Conservation (phyloP, 805 yeast genomes). For the Candida orba region DNA sequence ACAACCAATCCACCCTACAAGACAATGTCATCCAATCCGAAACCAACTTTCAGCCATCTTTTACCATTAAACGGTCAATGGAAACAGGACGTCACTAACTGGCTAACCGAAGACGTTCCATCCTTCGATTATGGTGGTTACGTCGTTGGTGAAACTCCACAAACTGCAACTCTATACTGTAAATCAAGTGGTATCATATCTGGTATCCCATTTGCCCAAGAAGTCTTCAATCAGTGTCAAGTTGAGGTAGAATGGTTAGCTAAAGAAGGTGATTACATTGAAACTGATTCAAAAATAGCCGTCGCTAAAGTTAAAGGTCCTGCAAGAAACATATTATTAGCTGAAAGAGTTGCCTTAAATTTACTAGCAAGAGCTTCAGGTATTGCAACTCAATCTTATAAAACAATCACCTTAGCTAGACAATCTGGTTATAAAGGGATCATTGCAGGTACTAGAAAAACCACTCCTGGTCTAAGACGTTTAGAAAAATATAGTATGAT, state of each 20-base stretch:
- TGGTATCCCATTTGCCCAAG: slow-evolving; percentile 86
- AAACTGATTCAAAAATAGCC: slow-evolving; percentile 51
- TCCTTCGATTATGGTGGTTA: slow-evolving; percentile 91
- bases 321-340: slow-evolving; percentile 67
- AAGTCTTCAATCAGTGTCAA: slow-evolving; percentile 72
- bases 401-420: slow-evolving; percentile 54
- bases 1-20: background rate
- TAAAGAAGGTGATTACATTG: slow-evolving; percentile 58
- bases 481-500: slow-evolving; percentile 91
- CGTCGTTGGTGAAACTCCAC: slow-evolving; percentile 76
- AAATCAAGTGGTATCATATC: slow-evolving; percentile 74
- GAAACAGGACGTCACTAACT: slow-evolving; percentile 70
- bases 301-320: slow-evolving; percentile 80
- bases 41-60: slow-evolving; percentile 36
- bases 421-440: slow-evolving; percentile 67
- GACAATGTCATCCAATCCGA: slow-evolving; percentile 7
- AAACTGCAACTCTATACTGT: slow-evolving; percentile 73
- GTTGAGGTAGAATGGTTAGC: slow-evolving; percentile 65
- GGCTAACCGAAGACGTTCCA: slow-evolving; percentile 86
- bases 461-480: slow-evolving; percentile 91
- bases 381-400: slow-evolving; percentile 67
- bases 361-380: slow-evolving; percentile 80
- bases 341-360: slow-evolving; percentile 84
- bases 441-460: slow-evolving; percentile 93
- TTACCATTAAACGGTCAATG: slow-evolving; percentile 75